Percentiles rank a stretch among this genome's conserved stretches.
phyloP scores from a whole-genome alignment of 148 eudicot species.

The Fallopia convolvulus region DNA sequence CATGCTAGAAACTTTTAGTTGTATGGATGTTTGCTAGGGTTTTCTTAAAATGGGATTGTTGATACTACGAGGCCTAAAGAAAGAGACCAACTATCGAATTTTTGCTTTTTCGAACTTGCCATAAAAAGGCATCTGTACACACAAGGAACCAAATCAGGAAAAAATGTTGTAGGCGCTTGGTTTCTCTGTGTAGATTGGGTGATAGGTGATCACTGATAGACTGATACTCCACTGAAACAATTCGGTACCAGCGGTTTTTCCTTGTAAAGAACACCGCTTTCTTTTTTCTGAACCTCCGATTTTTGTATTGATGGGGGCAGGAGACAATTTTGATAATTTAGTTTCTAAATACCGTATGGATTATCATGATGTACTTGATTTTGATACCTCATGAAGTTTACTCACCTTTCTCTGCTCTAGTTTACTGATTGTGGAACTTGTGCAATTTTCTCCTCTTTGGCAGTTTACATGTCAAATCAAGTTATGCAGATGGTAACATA shows the following conservation, averaged over 20 bases:
- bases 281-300: neutral
- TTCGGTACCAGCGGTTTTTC: neutral
- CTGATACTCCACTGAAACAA: neutral
- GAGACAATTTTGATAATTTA: neutral
- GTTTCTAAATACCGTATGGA: neutral
- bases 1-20: neutral
- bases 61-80: neutral
- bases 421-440: neutral
- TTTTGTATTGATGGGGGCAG: neutral
- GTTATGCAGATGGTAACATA: conserved; percentile 50
- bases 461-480: conserved; percentile 51
- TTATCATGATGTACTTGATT: neutral
- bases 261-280: neutral
- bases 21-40: neutral
- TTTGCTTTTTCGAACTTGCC: neutral
- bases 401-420: neutral
- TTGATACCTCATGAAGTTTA: neutral
- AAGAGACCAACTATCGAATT: neutral
- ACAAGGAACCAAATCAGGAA: neutral
- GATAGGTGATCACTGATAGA: neutral
- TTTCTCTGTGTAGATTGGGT: neutral
- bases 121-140: neutral
- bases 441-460: neutral
- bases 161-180: neutral
- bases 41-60: neutral